These are phyloP conservation scores for Candida chilensis DNA, from an alignment of 805 yeast genomes.

Conservation along the genomic window DNA sequence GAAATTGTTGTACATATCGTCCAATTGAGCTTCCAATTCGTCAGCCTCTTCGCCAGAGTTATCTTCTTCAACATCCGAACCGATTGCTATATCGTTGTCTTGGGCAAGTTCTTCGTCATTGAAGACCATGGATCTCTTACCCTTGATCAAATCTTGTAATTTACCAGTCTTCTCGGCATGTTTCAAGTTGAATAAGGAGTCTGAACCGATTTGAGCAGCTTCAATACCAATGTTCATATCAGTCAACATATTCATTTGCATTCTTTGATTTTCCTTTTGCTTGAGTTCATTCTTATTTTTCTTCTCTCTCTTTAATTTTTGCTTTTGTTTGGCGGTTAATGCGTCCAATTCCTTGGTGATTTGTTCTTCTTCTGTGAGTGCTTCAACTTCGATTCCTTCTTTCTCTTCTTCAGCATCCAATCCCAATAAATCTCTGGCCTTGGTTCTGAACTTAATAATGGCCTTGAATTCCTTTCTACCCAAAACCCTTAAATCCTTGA, in stretches of 20 bases:
- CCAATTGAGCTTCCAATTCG: conserved; percentile 72
- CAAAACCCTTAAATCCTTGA: conserved; percentile 86
- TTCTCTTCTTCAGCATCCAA: conserved; percentile 47
- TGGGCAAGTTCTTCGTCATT: conserved; percentile 41
- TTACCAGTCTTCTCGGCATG: conserved; percentile 86
- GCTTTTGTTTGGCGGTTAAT: conserved; percentile 62
- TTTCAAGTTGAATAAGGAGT: conserved; percentile 72
- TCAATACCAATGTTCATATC: conserved; percentile 91
- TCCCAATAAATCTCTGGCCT: conserved; percentile 72
- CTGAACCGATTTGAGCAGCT: conserved; percentile 74
- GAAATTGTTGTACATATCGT: conserved; percentile 69
- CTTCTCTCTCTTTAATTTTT: conserved; percentile 69
- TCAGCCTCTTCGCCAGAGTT: conserved; percentile 47
- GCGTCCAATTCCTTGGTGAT: conserved; percentile 78
- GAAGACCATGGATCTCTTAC: conserved; percentile 62
- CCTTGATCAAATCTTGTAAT: conserved; percentile 61
- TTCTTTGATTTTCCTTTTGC: conserved; percentile 80
- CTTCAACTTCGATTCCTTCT: conserved; percentile 52
- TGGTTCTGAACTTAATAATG: conserved; percentile 81
- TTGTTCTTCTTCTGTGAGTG: conserved; percentile 78
- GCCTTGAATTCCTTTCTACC: conserved; percentile 90
- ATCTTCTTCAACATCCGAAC: conserved; percentile 22
- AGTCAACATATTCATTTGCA: conserved; percentile 94
- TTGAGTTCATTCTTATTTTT: conserved; percentile 74
- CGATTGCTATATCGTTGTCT: conserved; percentile 51